These are phyloP conservation scores for Verticillium alfalfae DNA, from an alignment of 2,329 filamentous ascomycete species.

Conservation along the genomic window DNA sequence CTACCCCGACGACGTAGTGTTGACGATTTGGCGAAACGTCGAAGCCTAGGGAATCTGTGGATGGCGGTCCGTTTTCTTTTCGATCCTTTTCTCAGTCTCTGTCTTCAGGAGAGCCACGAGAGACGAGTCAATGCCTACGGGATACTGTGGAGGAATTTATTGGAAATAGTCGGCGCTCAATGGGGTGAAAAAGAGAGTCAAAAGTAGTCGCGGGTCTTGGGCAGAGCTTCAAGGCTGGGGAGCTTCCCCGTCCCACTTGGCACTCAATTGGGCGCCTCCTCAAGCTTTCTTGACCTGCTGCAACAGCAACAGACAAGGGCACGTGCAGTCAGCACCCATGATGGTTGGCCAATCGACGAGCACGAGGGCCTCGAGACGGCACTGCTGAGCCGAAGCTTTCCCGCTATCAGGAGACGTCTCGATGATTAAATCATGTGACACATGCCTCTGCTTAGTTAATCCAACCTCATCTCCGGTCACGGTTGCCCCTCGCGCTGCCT, in stretches of 20 bases:
- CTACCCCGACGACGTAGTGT: neutral
- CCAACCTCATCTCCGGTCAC: neutral
- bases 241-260: neutral
- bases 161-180: neutral
- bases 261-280: neutral
- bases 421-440: neutral
- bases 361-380: neutral
- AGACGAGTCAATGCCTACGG: neutral
- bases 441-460: neutral
- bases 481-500: conserved; percentile 1
- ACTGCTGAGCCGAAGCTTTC: neutral
- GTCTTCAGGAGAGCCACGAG: neutral
- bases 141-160: neutral
- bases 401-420: neutral
- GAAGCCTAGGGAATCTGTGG: neutral
- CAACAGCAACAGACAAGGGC: neutral
- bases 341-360: conserved; percentile 3
- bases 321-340: neutral
- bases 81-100: no score
- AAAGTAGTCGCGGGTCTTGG: neutral
- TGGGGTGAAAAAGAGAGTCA: neutral
- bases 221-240: neutral
- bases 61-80: neutral
- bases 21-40: neutral
- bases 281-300: neutral